Conservation (phyloP, 495 filamentous ascomycete species). For the Annulohypoxylon maeteangense region DNA sequence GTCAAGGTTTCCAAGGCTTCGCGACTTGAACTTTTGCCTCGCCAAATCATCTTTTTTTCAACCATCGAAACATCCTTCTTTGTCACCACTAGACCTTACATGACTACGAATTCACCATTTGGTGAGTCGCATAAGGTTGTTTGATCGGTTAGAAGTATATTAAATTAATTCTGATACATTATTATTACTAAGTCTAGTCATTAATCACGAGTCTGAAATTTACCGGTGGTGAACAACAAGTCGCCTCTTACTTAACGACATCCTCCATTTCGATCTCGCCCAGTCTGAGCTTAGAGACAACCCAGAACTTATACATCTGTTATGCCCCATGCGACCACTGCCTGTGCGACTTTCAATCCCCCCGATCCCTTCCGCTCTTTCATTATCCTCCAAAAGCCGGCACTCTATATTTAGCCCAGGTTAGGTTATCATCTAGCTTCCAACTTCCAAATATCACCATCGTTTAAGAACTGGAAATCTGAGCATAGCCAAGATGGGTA, state of each 20-base stretch:
- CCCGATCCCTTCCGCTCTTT: slow-evolving; percentile 47
- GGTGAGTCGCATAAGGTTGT: neutral
- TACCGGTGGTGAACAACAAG: slow-evolving; percentile 5
- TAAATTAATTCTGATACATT: neutral
- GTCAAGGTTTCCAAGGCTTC: slow-evolving; percentile 29
- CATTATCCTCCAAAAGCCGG: slow-evolving; percentile 1
- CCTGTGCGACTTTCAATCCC: slow-evolving; percentile 44
- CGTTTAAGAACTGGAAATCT: neutral
- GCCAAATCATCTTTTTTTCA: slow-evolving; percentile 25
- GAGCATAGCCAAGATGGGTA: slow-evolving; percentile 76
- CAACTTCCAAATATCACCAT: neutral
- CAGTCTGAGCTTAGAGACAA: slow-evolving; percentile 11
- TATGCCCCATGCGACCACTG: slow-evolving; percentile 15
- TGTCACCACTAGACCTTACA: slow-evolving; percentile 1
- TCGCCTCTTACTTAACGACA: neutral
- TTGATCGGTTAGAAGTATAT: neutral
- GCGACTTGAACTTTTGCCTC: slow-evolving; percentile 35
- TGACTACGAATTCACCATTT: neutral
- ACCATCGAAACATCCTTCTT: neutral
- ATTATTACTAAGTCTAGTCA: neutral
- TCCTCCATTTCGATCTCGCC: neutral
- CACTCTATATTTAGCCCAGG: slow-evolving; percentile 17
- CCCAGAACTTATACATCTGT: slow-evolving; percentile 1
- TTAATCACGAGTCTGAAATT: slow-evolving; percentile 8
- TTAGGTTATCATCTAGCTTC: slow-evolving; percentile 1